Evolutionary conservation across 441 rosid species (phyloP), one percentile per base, ranked within the genome.

Genomic region (Gossypium laxum): DNA sequence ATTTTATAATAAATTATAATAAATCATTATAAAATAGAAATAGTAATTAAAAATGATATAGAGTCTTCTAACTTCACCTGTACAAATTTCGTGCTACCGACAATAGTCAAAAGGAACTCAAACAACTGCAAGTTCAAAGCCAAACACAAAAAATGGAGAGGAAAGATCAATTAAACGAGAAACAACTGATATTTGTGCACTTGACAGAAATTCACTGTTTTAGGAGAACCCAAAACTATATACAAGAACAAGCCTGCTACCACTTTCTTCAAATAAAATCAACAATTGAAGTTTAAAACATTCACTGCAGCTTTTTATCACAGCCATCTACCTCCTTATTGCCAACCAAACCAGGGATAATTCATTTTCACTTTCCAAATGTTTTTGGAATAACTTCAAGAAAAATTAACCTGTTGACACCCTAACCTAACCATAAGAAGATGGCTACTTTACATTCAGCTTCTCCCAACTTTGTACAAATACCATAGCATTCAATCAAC

Each of bases 41-140:
- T 28, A 55, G 45, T 45, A 72, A 61, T 18, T 26, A 24, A 66
- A 19, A 24, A 72, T 14, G 17, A 21, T 4, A 34, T 21, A 21
- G 21, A 81, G 32, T 60, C 34, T 77, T 79, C 69, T 24, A 18
- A 78, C 70, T 70, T 75, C 76, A 93, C 98, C 97, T 91, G 87
- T 73, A 77, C 86, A 66, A 91, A 74, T 77, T 79, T 91, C 72
- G 74, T 75, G 76, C 86, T 87, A 81, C 97, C 88, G 71, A 87
- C 90, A 72, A 91, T 67, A 66, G 96, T 90, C 86, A 90, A 79
- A 26, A 93, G 85, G 84, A 87, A 88, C 86, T 93, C 98, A 80
- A 91, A 87, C 77, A 91, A 77, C 98, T 93, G 92, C 66, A 84
- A 57, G 68, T 32, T 61, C 59, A 77, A 76, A 63, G 75, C 17